Evolutionary conservation across 306 rosid species (phyloP), one percentile per base, ranked within the genome.

Genomic region (Pueraria montana): DNA sequence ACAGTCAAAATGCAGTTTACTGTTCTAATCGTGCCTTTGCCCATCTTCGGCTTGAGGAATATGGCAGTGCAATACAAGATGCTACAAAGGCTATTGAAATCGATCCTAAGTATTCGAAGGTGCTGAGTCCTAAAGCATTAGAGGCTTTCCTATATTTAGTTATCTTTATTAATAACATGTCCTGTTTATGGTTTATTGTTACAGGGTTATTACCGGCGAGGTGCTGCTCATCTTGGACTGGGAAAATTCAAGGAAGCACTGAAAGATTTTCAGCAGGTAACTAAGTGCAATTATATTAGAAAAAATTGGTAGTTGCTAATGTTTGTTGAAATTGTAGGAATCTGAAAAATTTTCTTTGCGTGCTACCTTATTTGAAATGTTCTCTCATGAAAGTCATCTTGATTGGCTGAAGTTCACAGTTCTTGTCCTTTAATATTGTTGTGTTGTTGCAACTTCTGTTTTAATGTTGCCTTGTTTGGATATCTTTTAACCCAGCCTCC

Each of bases 181-280:
- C 43, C 74, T 86, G 78, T 81, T 81, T 42, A 26, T 85, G 84
- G 80, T 80, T 82, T 89, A 10, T 42, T 83, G 58, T 67, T 81
- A 72, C 84, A 96, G 99, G 99, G 99, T 78, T 96, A 94, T 86
- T 96, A 96, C 86, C 87, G 99, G 87, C 90, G 98, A 74, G 99
- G 99, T 46, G 92, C 98, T 42, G 96, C 99, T 78, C 90, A 88
- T 86, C 96, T 96, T 80, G 96, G 94, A 61, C 85, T 96, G 91
- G 99, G 98, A 30, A 96, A 96, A 73, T 92, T 96, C 85, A 94
- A 94, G 93, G 99, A 94, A 50, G 99, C 99, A 26, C 89, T 96
- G 74, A 92, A 91, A 72, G 99, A 96, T 91, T 96, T 96, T 87
- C 96, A 92, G 88, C 98, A 93, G 97, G 99, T 96, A 84, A 43